phyloP scores from a whole-genome alignment of 2,329 filamentous ascomycete genomes.

The Cadophora sp. region DNA sequence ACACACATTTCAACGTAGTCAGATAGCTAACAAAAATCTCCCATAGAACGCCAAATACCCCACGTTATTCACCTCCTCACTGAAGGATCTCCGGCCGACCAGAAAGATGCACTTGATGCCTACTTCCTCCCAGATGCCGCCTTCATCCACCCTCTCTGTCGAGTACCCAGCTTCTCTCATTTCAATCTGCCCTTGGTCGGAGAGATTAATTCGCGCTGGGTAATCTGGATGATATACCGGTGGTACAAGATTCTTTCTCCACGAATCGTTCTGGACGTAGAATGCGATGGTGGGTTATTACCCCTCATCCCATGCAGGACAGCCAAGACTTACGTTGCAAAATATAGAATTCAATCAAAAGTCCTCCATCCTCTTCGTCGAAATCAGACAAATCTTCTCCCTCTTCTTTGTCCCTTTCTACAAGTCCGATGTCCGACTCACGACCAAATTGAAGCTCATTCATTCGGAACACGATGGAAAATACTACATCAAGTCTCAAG shows the following conservation, averaged over 20 bases:
- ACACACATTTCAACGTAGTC: not conserved
- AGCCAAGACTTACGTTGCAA: constrained; percentile 8
- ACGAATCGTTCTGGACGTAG: constrained; percentile 69
- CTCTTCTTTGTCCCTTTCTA: constrained; percentile 82
- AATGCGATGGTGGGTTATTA: constrained; percentile 56
- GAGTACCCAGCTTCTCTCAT: constrained; percentile 62
- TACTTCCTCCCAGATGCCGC: constrained; percentile 77
- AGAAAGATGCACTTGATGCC: constrained; percentile 68
- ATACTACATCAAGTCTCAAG: constrained; percentile 78
- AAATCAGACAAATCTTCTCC: constrained; percentile 76
- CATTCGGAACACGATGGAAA: constrained; percentile 49
- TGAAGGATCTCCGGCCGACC: constrained; percentile 69
- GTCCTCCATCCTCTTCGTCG: constrained; percentile 73
- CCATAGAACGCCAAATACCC: constrained; percentile 63
- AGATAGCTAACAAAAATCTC: not conserved
- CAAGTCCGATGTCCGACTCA: constrained; percentile 69
- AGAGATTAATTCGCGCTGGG: constrained; percentile 65
- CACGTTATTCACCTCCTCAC: constrained; percentile 72
- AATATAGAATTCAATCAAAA: constrained; percentile 69
- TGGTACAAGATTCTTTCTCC: constrained; percentile 89
- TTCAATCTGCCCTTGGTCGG: constrained; percentile 51
- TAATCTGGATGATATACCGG: constrained; percentile 74
- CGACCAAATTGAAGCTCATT: constrained; percentile 70
- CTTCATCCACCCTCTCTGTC: constrained; percentile 81
- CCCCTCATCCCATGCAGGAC: not conserved